A percentile compares a stretch with the other conserved stretches of the same genome.
phyloP scores from a whole-genome alignment of 1,139 yeast species.

The Debaryomycetaceae sp. region DNA sequence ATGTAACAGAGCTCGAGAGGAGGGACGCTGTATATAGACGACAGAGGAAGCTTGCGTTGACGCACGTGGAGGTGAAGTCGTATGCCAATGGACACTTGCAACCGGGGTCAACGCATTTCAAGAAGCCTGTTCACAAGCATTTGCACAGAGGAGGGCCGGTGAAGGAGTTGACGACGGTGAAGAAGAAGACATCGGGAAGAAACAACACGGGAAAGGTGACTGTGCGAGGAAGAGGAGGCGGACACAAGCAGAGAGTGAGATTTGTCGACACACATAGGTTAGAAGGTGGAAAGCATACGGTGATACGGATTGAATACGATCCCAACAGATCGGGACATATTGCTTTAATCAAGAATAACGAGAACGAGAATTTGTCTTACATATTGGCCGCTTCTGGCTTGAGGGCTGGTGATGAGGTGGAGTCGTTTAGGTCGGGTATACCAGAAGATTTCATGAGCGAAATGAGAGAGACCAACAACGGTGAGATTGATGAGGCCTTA shows the following conservation, averaged over 20 bases:
- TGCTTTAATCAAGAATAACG: conserved; percentile 71
- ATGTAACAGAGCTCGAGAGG: conserved; percentile 66
- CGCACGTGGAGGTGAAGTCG: conserved; percentile 67
- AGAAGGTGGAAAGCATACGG: conserved; percentile 70
- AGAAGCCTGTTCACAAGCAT: conserved; percentile 83
- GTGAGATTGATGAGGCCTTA: conserved; percentile 88
- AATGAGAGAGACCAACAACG: conserved; percentile 61
- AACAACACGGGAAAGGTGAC: conserved; percentile 86
- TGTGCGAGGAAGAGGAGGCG: conserved; percentile 96
- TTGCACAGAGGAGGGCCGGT: conserved; percentile 84
- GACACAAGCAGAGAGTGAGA: conserved; percentile 85
- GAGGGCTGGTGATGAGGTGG: conserved; percentile 88
- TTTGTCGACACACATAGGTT: conserved; percentile 72
- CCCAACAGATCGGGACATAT: conserved; percentile 94
- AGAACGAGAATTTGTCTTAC: conserved; percentile 65
- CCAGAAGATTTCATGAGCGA: conserved; percentile 73
- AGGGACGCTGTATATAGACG: conserved; percentile 71
- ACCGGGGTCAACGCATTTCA: conserved; percentile 88
- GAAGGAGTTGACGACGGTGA: conserved; percentile 68
- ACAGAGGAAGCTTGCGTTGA: conserved; percentile 70
- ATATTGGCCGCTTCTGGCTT: conserved; percentile 90
- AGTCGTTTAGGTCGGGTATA: conserved; percentile 82
- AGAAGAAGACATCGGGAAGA: conserved; percentile 81
- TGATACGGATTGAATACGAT: conserved; percentile 88
- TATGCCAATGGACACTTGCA: conserved; percentile 70